phyloP scores from a whole-genome alignment of 495 filamentous ascomycete species.

The Tirmania nivea region DNA sequence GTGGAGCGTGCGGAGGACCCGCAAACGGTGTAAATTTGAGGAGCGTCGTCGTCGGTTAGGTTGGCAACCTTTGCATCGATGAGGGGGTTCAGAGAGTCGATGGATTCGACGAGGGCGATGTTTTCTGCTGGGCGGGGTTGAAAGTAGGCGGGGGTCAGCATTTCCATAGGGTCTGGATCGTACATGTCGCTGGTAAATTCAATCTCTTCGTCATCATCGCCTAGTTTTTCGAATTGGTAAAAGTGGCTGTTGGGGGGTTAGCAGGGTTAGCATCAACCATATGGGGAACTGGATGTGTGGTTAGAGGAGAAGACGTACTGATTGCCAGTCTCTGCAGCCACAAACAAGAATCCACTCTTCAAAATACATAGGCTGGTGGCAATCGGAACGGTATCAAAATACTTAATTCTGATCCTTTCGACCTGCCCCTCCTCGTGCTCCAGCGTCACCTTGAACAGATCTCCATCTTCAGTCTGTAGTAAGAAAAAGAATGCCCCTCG shows the following conservation, averaged over 20 bases:
- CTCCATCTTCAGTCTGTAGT: constrained; percentile 84
- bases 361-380: constrained; percentile 72
- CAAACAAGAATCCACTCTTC: constrained; percentile 88
- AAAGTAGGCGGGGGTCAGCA: constrained; percentile 63
- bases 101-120: constrained; percentile 60
- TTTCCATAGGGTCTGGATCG: constrained; percentile 44
- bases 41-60: constrained; percentile 72
- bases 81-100: constrained; percentile 75
- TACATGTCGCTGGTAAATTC: constrained; percentile 69
- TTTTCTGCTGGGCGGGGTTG: constrained; percentile 59
- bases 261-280: background rate
- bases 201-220: constrained; percentile 80
- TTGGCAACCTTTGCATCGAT: constrained; percentile 81
- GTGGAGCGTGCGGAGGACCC: constrained; percentile 72
- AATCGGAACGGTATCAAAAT: constrained; percentile 87
- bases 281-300: background rate
- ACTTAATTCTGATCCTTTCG: constrained; percentile 70
- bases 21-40: constrained; percentile 84
- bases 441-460: constrained; percentile 88
- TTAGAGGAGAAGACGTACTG: constrained; percentile 24
- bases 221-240: constrained; percentile 92
- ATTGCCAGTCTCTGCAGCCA: constrained; percentile 78
- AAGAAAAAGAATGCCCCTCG: constrained; percentile 97
- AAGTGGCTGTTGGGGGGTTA: constrained; percentile 32
- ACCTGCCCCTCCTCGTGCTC: constrained; percentile 80